Conservation (phyloP, 108 stramenopile species). For the Nitzschia palea region DNA sequence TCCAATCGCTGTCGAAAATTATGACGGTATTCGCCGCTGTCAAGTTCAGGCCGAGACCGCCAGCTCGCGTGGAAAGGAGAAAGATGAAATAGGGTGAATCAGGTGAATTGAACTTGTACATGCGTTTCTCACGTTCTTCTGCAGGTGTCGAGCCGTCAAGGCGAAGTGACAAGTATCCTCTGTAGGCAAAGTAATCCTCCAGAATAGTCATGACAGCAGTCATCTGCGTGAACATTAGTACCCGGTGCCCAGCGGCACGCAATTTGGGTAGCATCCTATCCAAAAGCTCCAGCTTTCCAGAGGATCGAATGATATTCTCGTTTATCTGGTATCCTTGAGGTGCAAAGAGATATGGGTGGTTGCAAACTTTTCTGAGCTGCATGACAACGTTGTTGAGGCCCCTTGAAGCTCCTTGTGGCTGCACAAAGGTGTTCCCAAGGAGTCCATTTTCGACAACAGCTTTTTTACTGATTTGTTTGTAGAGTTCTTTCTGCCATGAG, state of each 20-base stretch:
- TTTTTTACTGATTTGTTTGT: conserved; percentile 78
- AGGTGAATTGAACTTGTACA: conserved; percentile 95
- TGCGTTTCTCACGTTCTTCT: conserved; percentile 92
- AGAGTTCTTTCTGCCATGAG: conserved; percentile 85
- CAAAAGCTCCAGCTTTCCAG: conserved; percentile 89
- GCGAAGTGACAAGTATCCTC: conserved; percentile 70
- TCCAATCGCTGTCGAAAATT: conserved; percentile 99
- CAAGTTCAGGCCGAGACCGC: conserved; percentile 83
- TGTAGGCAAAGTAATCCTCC: conserved; percentile 89
- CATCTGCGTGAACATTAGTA: conserved; percentile 97
- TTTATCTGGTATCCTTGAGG: conserved; percentile 82
- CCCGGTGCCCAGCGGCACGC: conserved; percentile 87
- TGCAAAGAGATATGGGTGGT: conserved; percentile 88
- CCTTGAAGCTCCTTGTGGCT: conserved; percentile 34
- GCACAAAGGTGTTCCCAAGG: conserved; percentile 2
- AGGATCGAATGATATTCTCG: conserved; percentile 77
- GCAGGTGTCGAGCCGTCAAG: conserved; percentile 91
- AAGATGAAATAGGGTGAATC: conserved; percentile 90
- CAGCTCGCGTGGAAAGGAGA: conserved; percentile 94
- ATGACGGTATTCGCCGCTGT: conserved; percentile 95
- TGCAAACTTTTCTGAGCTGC: conserved; percentile 93
- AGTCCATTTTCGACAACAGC: conserved; percentile 65
- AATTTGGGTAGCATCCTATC: conserved; percentile 93
- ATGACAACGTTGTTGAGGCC: conserved; percentile 90
- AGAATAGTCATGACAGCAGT: conserved; percentile 91